Conservation (phyloP, 495 filamentous ascomycete species). For the Podospora pseudoanserina region DNA sequence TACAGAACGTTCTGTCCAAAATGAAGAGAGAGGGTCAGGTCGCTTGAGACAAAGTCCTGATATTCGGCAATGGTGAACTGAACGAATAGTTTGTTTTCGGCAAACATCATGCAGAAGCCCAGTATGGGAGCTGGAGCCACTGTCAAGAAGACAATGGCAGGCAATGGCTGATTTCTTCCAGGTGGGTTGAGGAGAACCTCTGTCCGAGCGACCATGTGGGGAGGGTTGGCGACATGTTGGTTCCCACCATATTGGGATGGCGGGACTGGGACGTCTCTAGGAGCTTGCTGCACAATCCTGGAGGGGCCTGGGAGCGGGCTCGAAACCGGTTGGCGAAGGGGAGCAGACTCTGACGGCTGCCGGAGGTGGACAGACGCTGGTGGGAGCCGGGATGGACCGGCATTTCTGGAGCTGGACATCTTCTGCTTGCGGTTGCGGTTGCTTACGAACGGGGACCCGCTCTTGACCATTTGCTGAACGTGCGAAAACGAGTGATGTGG, state of each 20-base stretch:
- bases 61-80: constrained; percentile 12
- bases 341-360: no score
- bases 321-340: no score
- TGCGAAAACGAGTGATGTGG: not conserved
- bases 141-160: constrained; percentile 7
- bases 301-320: no score
- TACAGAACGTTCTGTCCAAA: not conserved
- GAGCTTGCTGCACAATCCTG: not conserved
- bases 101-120: constrained; percentile 10
- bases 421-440: not conserved
- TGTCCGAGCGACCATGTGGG: not conserved
- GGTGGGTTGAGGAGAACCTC: not conserved
- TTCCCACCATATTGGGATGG: not conserved
- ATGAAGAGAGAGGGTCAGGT: not conserved
- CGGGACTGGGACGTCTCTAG: not conserved
- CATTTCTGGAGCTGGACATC: not conserved
- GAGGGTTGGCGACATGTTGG: not conserved
- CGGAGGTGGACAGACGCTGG: no score
- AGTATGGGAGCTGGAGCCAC: not conserved
- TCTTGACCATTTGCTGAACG: not conserved
- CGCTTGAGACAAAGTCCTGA: constrained; percentile 7
- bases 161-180: not conserved
- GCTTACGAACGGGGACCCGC: not conserved
- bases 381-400: not conserved
- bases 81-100: not conserved